These are phyloP conservation scores for Tephrocybe sp. DNA, from an alignment of 768 basidiomycete species.

Conservation along the genomic window DNA sequence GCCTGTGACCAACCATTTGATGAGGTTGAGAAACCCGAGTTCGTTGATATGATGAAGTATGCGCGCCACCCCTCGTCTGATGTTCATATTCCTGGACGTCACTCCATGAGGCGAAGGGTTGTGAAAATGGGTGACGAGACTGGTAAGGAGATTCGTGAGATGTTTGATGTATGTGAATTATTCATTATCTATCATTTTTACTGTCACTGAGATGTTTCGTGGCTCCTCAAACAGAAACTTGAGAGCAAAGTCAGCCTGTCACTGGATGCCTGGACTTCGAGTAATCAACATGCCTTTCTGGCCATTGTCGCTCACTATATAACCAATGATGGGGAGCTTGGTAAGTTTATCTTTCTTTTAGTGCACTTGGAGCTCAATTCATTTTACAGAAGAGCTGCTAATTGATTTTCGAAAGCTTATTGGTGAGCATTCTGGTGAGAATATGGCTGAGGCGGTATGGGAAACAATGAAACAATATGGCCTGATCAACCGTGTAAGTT, in stretches of 20 bases:
- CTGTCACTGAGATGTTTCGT: neutral
- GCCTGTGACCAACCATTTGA: constrained; percentile 20
- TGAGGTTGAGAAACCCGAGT: constrained; percentile 17
- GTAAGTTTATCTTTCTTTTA: constrained; percentile 8
- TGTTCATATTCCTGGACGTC: neutral
- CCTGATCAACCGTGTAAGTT: constrained; percentile 17
- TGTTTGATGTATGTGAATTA: neutral
- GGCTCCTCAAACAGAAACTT: constrained; percentile 10
- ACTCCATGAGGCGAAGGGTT: neutral
- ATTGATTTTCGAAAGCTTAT: constrained; percentile 35
- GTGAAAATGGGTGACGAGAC: neutral
- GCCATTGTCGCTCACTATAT: constrained; percentile 25
- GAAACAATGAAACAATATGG: constrained; percentile 24
- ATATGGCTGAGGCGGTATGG: constrained; percentile 34
- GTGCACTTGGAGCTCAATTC: neutral
- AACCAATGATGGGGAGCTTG: constrained; percentile 19
- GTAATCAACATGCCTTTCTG: constrained; percentile 22
- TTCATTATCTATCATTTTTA: neutral
- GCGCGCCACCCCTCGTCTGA: constrained; percentile 2
- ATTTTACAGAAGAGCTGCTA: constrained; percentile 27
- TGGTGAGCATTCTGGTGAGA: constrained; percentile 32
- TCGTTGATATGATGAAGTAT: constrained; percentile 15
- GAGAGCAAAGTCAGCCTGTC: constrained; percentile 17
- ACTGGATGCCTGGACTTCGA: constrained; percentile 27
- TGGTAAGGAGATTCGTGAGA: neutral